phyloP scores from a whole-genome alignment of 129 eudicot species.

The Tanacetum coccineum region DNA sequence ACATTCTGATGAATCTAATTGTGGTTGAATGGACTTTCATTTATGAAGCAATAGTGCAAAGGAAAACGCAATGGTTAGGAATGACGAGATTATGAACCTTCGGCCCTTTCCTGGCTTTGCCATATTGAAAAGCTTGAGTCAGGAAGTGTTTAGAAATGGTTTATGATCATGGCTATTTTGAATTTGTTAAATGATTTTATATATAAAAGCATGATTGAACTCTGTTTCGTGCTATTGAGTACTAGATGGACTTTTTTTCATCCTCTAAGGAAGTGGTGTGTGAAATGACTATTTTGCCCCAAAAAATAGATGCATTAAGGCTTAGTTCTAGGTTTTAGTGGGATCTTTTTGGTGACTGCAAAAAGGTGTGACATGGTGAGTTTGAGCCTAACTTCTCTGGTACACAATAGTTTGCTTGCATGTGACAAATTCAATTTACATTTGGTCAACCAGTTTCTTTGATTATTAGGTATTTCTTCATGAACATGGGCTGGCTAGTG shows the following conservation, averaged over 20 bases:
- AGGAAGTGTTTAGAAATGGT: not conserved
- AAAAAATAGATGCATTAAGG: not conserved
- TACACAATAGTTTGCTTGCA: conserved; percentile 30
- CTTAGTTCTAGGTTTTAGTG: not conserved
- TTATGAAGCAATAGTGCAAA: conserved; percentile 74
- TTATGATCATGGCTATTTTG: conserved; percentile 24
- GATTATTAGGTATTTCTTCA: conserved; percentile 48
- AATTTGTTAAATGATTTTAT: conserved; percentile 17
- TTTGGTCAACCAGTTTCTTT: conserved; percentile 41
- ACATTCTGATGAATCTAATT: conserved; percentile 47
- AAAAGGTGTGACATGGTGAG: conserved; percentile 27
- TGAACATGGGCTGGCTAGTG: conserved; percentile 39
- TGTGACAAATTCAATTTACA: conserved; percentile 18
- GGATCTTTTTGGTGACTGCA: conserved; percentile 25
- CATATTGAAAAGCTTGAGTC: conserved; percentile 31
- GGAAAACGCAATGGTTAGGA: conserved; percentile 66
- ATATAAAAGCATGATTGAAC: conserved; percentile 34
- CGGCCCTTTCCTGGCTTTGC: conserved; percentile 37
- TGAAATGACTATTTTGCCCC: conserved; percentile 27
- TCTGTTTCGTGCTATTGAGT: conserved; percentile 39
- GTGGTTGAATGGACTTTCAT: conserved; percentile 56
- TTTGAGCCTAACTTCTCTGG: conserved; percentile 45
- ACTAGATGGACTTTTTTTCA: conserved; percentile 41
- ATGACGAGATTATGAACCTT: conserved; percentile 56
- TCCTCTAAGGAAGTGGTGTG: conserved; percentile 41